Conservation (phyloP, 129 eudicot species). For the Dittrichia graveolens region DNA sequence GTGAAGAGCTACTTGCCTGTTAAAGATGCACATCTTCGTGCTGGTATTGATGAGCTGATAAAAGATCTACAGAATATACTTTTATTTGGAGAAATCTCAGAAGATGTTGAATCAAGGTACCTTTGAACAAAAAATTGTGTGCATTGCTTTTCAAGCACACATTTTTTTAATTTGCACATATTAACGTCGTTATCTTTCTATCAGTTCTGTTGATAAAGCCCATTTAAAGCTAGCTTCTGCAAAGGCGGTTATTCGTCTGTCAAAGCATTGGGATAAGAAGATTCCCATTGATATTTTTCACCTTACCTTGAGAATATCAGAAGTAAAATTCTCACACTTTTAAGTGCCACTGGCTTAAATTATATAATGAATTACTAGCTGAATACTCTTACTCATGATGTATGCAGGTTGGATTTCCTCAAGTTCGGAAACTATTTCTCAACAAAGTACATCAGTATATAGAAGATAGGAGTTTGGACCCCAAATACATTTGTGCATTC, state of each 20-base stretch:
- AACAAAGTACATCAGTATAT: constrained; percentile 85
- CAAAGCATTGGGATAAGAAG: constrained; percentile 88
- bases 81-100: constrained; percentile 73
- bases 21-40: constrained; percentile 96
- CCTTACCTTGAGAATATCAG: constrained; percentile 72
- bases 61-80: constrained; percentile 65
- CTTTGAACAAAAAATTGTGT: constrained; percentile 14
- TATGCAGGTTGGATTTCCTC: constrained; percentile 61
- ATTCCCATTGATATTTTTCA: constrained; percentile 73
- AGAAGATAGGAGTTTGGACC: constrained; percentile 73
- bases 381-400: constrained; percentile 19
- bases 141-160: constrained; percentile 8
- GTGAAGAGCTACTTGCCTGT: constrained; percentile 94
- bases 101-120: constrained; percentile 78
- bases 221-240: constrained; percentile 93
- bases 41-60: constrained; percentile 74
- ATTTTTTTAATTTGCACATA: background rate
- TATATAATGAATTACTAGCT: background rate
- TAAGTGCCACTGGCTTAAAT: background rate
- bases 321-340: constrained; percentile 51
- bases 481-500: constrained; percentile 90
- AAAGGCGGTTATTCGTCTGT: constrained; percentile 84
- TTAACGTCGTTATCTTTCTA: constrained; percentile 1
- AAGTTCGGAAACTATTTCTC: constrained; percentile 70
- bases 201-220: constrained; percentile 85